A percentile compares a stretch with the other conserved stretches of the same genome.
Conservation (phyloP, 805 yeast species). For the Teunomyces lycoperdinae region DNA sequence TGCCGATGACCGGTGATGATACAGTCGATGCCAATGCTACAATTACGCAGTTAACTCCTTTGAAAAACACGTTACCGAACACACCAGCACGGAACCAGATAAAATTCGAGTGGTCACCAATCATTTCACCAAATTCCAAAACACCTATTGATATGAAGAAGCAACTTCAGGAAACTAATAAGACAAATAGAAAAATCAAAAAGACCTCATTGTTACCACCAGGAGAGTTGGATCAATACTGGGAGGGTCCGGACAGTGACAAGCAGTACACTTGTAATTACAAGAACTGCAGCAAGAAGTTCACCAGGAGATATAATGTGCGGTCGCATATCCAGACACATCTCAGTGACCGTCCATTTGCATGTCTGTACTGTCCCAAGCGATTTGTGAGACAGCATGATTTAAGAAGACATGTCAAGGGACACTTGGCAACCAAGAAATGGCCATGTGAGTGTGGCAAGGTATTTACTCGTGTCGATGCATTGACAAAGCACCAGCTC, state of each 20-base stretch:
- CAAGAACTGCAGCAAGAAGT: constrained; percentile 75
- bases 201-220: constrained; percentile 76
- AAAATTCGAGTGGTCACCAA: constrained; percentile 44
- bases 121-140: constrained; percentile 36
- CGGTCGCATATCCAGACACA: constrained; percentile 97
- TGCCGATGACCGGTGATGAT: constrained; percentile 26
- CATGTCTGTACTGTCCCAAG: constrained; percentile 74
- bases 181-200: constrained; percentile 43
- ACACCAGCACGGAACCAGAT: constrained; percentile 35
- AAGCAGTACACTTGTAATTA: constrained; percentile 73
- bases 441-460: constrained; percentile 89
- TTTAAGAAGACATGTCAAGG: constrained; percentile 81
- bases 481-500: constrained; percentile 74
- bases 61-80: constrained; percentile 30
- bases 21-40: constrained; percentile 41
- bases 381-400: constrained; percentile 96
- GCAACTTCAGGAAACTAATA: constrained; percentile 43
- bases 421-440: constrained; percentile 72
- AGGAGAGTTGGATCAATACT: constrained; percentile 81
- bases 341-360: constrained; percentile 88
- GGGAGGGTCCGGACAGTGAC: constrained; percentile 74
- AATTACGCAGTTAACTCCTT: constrained; percentile 39
- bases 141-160: constrained; percentile 13
- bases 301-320: constrained; percentile 86
- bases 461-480: constrained; percentile 86